phyloP scores from a whole-genome alignment of 2,329 filamentous ascomycete genomes.

The Paecilomyces fulvus region DNA sequence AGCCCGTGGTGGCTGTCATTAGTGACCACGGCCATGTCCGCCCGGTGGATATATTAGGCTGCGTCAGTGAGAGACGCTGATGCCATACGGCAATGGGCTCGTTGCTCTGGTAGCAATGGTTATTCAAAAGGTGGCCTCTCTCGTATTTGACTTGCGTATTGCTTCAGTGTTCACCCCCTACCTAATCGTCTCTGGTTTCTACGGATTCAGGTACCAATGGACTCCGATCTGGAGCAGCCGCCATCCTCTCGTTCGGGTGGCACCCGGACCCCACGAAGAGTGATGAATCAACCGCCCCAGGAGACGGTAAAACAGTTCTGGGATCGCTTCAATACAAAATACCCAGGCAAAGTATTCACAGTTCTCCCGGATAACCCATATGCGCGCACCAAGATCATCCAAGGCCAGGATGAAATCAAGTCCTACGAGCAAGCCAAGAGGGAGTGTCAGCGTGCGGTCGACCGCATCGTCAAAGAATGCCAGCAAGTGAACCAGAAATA shows the following conservation, averaged over 20 bases:
- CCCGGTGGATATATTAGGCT: not conserved
- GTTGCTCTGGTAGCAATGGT: too few relatives aligned
- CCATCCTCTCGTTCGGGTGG: conserved; percentile 22
- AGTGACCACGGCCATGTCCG: not conserved
- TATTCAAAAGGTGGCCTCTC: too few relatives aligned
- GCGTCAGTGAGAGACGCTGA: not conserved
- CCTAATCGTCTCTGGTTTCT: not conserved
- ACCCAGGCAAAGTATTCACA: conserved; percentile 63
- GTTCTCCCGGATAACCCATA: conserved; percentile 62
- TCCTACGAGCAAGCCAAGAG: conserved; percentile 66
- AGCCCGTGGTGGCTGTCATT: not conserved
- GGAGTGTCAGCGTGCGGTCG: conserved; percentile 56
- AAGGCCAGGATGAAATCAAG: conserved; percentile 50
- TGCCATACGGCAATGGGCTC: too few relatives aligned
- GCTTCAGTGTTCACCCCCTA: not conserved
- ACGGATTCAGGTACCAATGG: conserved; percentile 11
- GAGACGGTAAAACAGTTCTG: conserved; percentile 64
- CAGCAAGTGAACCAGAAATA: conserved; percentile 76
- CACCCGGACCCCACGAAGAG: conserved; percentile 21
- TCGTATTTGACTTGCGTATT: not conserved
- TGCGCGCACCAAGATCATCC: conserved; percentile 49
- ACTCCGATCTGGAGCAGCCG: conserved; percentile 20
- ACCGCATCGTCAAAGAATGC: conserved; percentile 55
- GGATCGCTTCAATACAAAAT: conserved; percentile 61
- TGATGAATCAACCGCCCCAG: conserved; percentile 55